Conservation (phyloP, 2,329 filamentous ascomycete genomes). For the Colletotrichum sp. region DNA sequence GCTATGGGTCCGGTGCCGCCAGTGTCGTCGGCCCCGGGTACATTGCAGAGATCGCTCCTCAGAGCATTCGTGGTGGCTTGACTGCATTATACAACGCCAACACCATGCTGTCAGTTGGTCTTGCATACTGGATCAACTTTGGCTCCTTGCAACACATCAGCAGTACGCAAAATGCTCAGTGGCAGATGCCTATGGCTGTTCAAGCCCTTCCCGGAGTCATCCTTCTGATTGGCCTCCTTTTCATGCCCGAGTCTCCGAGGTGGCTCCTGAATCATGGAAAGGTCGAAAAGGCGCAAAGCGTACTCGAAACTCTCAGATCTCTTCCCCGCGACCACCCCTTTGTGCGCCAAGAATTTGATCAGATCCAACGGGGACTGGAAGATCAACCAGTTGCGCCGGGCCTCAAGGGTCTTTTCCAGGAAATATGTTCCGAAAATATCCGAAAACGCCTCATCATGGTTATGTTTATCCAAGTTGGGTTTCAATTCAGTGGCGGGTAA, state of each 20-base stretch:
- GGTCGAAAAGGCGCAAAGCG: background rate
- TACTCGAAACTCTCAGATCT: background rate
- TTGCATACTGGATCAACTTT: slow-evolving; percentile 48
- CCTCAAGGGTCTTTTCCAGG: background rate
- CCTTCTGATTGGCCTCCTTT: background rate
- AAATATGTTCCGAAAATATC: background rate
- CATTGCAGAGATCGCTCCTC: slow-evolving; percentile 50
- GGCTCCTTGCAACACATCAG: slow-evolving; percentile 44
- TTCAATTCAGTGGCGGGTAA: background rate
- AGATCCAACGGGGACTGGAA: background rate
- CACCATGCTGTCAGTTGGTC: slow-evolving; percentile 45
- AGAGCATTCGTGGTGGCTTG: slow-evolving; percentile 45
- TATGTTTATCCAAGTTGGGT: background rate
- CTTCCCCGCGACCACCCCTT: background rate
- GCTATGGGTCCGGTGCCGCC: slow-evolving; percentile 31
- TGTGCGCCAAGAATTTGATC: background rate
- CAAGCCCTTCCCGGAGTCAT: slow-evolving; percentile 6
- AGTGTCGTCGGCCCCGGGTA: slow-evolving; percentile 49
- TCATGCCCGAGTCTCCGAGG: slow-evolving; percentile 3
- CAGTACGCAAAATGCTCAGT: slow-evolving; percentile 42
- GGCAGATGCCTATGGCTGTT: slow-evolving; percentile 42
- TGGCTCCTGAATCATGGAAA: background rate
- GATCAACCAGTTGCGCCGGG: background rate
- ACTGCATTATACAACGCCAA: slow-evolving; percentile 49
- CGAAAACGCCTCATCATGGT: background rate